Evolutionary conservation across 129 eudicot species (phyloP).

Genomic region (Dittrichia graveolens): DNA sequence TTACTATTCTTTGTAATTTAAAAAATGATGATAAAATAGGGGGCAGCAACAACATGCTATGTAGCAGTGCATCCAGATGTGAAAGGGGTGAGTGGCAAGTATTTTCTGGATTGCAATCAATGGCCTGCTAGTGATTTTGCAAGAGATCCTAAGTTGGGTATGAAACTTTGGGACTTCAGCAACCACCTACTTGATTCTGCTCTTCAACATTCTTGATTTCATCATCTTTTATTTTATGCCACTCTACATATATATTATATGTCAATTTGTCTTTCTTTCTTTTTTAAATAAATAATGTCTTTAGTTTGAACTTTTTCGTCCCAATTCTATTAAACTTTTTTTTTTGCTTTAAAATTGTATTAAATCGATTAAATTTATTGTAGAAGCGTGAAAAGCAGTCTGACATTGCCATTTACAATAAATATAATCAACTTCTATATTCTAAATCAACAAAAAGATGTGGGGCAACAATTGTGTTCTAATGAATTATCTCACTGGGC

Average conservation of each 20-base stretch:
- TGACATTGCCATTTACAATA: slow-evolving; percentile 2
- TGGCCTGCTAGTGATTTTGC: slow-evolving; percentile 58
- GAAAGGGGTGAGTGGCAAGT: slow-evolving; percentile 80
- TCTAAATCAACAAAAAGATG: slow-evolving; percentile 15
- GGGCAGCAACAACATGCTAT: slow-evolving; percentile 96
- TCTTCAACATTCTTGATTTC: slow-evolving; percentile 25
- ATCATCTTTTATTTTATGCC: background rate
- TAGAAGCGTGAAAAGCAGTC: background rate
- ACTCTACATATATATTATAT: too few relatives aligned
- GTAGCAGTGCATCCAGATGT: slow-evolving; percentile 76
- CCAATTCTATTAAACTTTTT: too few relatives aligned
- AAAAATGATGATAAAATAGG: slow-evolving; percentile 42
- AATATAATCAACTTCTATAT: background rate
- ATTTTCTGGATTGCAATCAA: slow-evolving; percentile 85
- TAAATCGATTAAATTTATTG: slow-evolving; percentile 5
- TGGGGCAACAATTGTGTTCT: background rate
- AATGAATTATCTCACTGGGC: slow-evolving; percentile 17
- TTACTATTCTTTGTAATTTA: background rate
- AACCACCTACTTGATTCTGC: slow-evolving; percentile 52
- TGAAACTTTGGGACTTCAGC: slow-evolving; percentile 86
- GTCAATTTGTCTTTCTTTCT: too few relatives aligned
- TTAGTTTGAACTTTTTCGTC: too few relatives aligned
- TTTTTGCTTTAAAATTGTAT: background rate
- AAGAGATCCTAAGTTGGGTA: slow-evolving; percentile 61
- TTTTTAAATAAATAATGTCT: too few relatives aligned